Base-by-base conservation (phyloP, 1,139 yeast species). In the Suhomyces wounanorum region DNA sequence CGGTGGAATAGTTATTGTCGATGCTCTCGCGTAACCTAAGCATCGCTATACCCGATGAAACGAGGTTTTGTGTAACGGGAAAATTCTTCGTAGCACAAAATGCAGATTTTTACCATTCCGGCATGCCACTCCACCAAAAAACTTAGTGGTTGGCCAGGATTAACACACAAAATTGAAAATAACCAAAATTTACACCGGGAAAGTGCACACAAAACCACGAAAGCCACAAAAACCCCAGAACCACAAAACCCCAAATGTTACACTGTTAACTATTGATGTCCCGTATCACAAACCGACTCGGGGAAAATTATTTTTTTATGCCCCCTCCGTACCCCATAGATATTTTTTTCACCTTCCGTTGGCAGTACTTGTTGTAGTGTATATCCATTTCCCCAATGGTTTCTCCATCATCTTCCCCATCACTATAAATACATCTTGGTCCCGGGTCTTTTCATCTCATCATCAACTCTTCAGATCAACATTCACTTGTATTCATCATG, bases 401-500 rank as follows among this genome's bases (percentile, higher is more conserved):
- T 13, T 16, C 17, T n/a, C 13, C 21, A 16, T 26, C 35, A 10
- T 26, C 35, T 14, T 6, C 16, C 16, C 11, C 37, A 36, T 23
- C 40, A 40, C 43, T 52, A 52, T 51, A 51, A 51, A 52, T 52
- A 43, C 43, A 31, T 14, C 18, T 2, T 14, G 40, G 8, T 40
- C 17, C 46, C 47, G 40, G n/a, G 11, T n/a, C 1, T 17, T 26
- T 18, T 33, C 47, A 21, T 21, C 42, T 40, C 42, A 38, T 40
- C 42, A 40, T 45, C 41, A 23, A 38, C 38, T 33, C 37, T 14
- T 33, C 37, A 33, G 37, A 49, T 51, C 51, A 48, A 21, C 43
- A 25, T 21, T 37, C 37, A 26, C 43, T 30, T 39, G 43, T 3
- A 28, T 40, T 33, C 45, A 55, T 14, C 8, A 73, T 73, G 78